A percentile compares a stretch with the other conserved stretches of the same genome.
Conservation (phyloP, 768 basidiomycete genomes). For the Suillus plorans region DNA sequence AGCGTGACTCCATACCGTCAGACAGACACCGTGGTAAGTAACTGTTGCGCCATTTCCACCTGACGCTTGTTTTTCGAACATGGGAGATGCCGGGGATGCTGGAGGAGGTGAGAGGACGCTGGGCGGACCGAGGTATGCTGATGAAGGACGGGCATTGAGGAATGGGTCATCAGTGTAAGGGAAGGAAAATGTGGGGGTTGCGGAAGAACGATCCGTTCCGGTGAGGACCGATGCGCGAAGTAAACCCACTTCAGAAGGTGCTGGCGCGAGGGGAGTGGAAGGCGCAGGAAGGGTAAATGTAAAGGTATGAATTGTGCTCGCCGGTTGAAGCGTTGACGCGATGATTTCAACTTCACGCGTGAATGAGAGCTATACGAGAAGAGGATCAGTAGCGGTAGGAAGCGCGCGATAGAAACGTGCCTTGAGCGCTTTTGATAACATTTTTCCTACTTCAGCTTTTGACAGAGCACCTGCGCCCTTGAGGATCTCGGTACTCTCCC, state of each 20-base stretch:
- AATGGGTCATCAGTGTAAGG: slow-evolving; percentile 79
- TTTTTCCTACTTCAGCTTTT: slow-evolving; percentile 86
- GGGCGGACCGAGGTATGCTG: slow-evolving; percentile 80
- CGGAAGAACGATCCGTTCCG: slow-evolving; percentile 60
- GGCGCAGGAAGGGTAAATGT: slow-evolving; percentile 83
- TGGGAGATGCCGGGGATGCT: slow-evolving; percentile 21
- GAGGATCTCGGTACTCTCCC: slow-evolving; percentile 51
- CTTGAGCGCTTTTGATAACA: slow-evolving; percentile 90
- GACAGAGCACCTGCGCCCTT: slow-evolving; percentile 80
- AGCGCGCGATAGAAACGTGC: slow-evolving; percentile 35
- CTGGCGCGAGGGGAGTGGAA: slow-evolving; percentile 72
- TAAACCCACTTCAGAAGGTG: slow-evolving; percentile 56
- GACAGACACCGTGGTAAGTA: slow-evolving; percentile 87
- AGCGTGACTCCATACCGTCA: slow-evolving; percentile 95
- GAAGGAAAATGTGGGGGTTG: slow-evolving; percentile 64
- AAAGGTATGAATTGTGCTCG: slow-evolving; percentile 90
- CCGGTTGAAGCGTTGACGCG: slow-evolving; percentile 91
- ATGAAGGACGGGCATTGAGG: slow-evolving; percentile 63
- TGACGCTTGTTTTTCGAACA: slow-evolving; percentile 30
- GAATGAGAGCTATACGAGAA: slow-evolving; percentile 69
- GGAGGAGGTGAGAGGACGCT: slow-evolving; percentile 49
- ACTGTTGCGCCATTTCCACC: slow-evolving; percentile 44
- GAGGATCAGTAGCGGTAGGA: neutral
- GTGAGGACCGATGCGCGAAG: slow-evolving; percentile 76
- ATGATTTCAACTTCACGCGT: slow-evolving; percentile 92